Evolutionary conservation across 805 yeast species (phyloP), one percentile per base, ranked within the genome.

Genomic region (Teunomyces cretensis): DNA sequence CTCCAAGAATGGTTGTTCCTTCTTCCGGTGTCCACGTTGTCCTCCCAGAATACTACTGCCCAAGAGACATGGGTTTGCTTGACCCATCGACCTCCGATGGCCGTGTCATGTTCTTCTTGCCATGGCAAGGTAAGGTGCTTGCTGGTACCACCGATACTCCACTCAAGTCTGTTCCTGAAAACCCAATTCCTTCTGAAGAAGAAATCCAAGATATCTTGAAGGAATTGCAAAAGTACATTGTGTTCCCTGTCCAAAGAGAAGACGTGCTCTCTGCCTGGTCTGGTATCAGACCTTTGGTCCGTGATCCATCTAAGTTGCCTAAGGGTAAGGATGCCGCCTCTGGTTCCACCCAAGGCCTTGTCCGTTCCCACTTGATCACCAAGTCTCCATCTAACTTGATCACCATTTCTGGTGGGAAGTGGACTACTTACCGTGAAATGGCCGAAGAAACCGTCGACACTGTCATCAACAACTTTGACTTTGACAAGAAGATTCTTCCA

Each of bases 341-440:
- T 13, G 61, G 65, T 26, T 74, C 83, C 39, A 91, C 97, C 47
- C 94, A 90, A 71, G 91, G 90, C 43, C 75, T 91, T 53, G 98
- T 91, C 36, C 84, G 98, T 72, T 86, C 88, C 54, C 98, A 91
- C 68, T 75, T 91, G 57, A 77, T 91, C 44, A 78, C 85, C 58
- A 75, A 80, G 26, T 79, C 95, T 28, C 81, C 76, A 47, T 76
- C 86, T 45, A 94, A 92, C 19, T 78, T 91, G 55, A 75, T 91
- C 32, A 91, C 98, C 32, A 86, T 91, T 54, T 84, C 96, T 14
- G 98, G 97, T 59, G 98, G 98, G 65, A 91, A 91, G 72, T 91
- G 98, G 98, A 91, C 98, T 43, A 91, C 98, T 30, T 92, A 91
- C 75, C 80, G 97, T 73, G 96, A 89, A 73, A 91, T 91, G 97